Evolutionary conservation across 78 protist genomes (phyloP).

Genomic region (Planoprotostelium fungivorum): DNA sequence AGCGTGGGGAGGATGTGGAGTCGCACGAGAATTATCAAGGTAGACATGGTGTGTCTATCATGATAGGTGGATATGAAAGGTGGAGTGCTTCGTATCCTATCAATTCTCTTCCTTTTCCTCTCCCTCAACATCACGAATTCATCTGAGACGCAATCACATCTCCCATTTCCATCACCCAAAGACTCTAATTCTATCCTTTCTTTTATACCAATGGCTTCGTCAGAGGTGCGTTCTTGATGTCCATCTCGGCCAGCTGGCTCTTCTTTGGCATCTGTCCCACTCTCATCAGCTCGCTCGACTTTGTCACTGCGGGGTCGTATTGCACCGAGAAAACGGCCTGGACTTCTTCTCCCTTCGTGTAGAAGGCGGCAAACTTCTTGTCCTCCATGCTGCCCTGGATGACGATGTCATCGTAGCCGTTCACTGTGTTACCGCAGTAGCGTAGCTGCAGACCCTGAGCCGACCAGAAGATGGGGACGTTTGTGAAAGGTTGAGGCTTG

Average conservation of each 20-base stretch:
- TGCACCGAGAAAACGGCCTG: neutral
- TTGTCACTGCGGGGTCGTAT: neutral
- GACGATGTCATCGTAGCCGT: neutral
- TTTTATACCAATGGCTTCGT: neutral
- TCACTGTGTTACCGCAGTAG: neutral
- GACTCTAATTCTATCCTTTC: too few species aligned
- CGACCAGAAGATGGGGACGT: neutral
- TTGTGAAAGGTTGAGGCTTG: neutral
- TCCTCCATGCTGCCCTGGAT: neutral
- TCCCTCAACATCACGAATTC: too few species aligned
- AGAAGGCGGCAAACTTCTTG: neutral
- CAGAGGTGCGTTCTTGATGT: neutral
- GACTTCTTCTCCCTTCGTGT: neutral
- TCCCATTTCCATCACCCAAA: too few species aligned
- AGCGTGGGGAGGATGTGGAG: too few species aligned
- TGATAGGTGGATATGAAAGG: too few species aligned
- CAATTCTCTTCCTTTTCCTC: too few species aligned
- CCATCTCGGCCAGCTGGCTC: neutral
- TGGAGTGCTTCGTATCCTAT: too few species aligned
- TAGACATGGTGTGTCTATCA: too few species aligned
- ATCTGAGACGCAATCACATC: too few species aligned
- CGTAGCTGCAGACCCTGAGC: neutral
- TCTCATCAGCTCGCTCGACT: neutral
- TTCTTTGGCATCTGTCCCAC: neutral
- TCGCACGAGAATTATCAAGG: too few species aligned